Base-by-base conservation (phyloP, 2,329 filamentous ascomycete species). In the Alternaria solani region DNA sequence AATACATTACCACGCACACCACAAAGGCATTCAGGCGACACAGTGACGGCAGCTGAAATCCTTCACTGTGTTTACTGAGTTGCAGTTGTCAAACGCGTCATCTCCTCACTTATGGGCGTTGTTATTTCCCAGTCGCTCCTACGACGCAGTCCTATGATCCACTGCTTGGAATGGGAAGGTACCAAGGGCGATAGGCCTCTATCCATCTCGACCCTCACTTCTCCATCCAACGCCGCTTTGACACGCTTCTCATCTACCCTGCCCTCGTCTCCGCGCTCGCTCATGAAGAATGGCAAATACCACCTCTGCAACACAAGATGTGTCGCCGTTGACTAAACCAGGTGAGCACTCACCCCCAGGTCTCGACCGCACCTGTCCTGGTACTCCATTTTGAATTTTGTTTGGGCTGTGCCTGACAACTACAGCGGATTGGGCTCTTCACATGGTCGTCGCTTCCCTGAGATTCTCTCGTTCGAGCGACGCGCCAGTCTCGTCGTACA, bases 381-480 rank as follows among this genome's bases (percentile, higher is more conserved):
- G 16, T n/a, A 8, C 20, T 38, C 16, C 2, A n/a, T 18, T 8
- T 5, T 38, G 16, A 4, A 3, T 23, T 20, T 41, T 7, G n/a
- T 20, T 25, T 9, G 12, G 2, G 14, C 14, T 2, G 12, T 34
- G 20, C 20, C 59, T 59, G 20, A 60, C 26, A 36, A 16, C 6
- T 14, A 16, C 39, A 66, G 63, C 42, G 1, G 64, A 71, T 5
- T 71, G 63, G 68, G 38, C 63, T 0, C 14, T 49, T 4, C 57
- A 63, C 49, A 66, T 66, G 61, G 66, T 66, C 7, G 46, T 52
- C 5, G 63, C 63, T 18, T 58, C 64, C 6, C 39, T 69, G 18
- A 64, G 56, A n/a, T 62, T 55, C 12, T 42, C 55, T n/a, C n/a
- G 28, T 5, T 52, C 51, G 14, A 57, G 59, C 3, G 52, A 36